phyloP scores from a whole-genome alignment of 148 eudicot genomes.

The Diospyros lotus region DNA sequence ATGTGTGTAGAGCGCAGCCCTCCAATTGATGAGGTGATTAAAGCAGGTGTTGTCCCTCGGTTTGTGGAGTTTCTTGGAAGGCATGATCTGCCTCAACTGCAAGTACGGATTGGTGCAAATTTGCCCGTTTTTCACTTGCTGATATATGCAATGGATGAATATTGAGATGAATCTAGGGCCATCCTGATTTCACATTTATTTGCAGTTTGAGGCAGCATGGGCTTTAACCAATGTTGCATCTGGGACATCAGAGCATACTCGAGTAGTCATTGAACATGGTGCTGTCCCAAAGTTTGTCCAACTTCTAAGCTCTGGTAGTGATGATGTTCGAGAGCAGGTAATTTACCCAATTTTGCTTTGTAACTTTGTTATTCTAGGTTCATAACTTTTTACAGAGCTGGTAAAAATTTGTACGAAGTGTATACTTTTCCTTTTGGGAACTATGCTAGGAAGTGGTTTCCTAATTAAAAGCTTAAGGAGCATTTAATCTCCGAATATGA shows the following conservation, averaged over 20 bases:
- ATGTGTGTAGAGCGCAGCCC: conserved; percentile 66
- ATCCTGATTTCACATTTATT: conserved; percentile 10
- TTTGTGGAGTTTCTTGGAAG: conserved; percentile 86
- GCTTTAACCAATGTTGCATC: conserved; percentile 94
- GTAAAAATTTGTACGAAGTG: neutral
- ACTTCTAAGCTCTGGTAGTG: conserved; percentile 80
- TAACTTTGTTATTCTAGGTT: neutral
- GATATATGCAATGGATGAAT: neutral
- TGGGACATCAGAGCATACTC: conserved; percentile 91
- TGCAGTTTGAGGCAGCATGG: conserved; percentile 96
- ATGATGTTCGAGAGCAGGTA: conserved; percentile 96
- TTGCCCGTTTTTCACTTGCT: neutral
- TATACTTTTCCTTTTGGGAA: neutral
- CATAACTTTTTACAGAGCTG: neutral
- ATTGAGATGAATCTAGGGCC: neutral
- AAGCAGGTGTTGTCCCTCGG: conserved; percentile 78
- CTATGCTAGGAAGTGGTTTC: neutral
- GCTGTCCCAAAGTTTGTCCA: conserved; percentile 87
- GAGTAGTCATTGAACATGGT: conserved; percentile 77
- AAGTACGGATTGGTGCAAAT: conserved; percentile 36
- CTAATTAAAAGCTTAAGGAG: neutral
- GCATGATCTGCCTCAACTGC: conserved; percentile 80
- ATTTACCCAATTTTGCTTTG: neutral
- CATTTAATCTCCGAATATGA: neutral
- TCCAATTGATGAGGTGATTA: conserved; percentile 87